Base-by-base conservation (phyloP, 2,329 filamentous ascomycete genomes). In the Colletotrichum tanaceti region DNA sequence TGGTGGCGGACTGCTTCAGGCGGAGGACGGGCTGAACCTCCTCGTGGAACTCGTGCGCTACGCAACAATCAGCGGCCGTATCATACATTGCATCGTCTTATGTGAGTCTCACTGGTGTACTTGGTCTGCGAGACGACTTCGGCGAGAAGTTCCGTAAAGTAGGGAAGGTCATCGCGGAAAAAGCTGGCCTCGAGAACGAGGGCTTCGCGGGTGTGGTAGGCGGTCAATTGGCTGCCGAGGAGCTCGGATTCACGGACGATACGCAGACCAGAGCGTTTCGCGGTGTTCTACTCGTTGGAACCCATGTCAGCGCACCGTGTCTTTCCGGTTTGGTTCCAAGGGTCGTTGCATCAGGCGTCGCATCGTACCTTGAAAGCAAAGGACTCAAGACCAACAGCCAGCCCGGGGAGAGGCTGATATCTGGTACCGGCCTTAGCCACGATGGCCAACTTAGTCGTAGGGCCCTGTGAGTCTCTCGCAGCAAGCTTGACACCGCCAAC, bases 201-300 rank as follows among this genome's bases (percentile, higher is more conserved):
- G 79, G 94, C 94, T 86, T 99, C 96, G 78, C 95, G 92, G 75
- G 93, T 94, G 84, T 98, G 94, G 82, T 92, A 93, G 73, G 95
- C 87, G 75, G 85, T 87, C 84, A 98, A 90, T 88, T 95, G 90
- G 77, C 93, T 93, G 79, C 97, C 96, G 73, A 99, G 90, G 71
- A 99, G 91, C 84, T 99, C 96, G 76, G 93, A 89, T 85, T 99
- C 96, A 85, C 96, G 92, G 78, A 91, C 92, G 81, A 99, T 97
- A 80, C 94, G 93, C 77, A 99, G 86, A 68, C 93, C 93, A 73
- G 94, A 96, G 81, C 96, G 91, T 83, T 91, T 92, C 74, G 90
- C 82, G 76, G 96, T 99, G 86, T 91, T 94, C 91, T 95, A 77
- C 78, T 74, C 44, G 38, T 53, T 22, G 47, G n/a, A 49, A 24